Base-by-base conservation (phyloP, 139 green algal species). In the Chlamydomonas sp. region DNA sequence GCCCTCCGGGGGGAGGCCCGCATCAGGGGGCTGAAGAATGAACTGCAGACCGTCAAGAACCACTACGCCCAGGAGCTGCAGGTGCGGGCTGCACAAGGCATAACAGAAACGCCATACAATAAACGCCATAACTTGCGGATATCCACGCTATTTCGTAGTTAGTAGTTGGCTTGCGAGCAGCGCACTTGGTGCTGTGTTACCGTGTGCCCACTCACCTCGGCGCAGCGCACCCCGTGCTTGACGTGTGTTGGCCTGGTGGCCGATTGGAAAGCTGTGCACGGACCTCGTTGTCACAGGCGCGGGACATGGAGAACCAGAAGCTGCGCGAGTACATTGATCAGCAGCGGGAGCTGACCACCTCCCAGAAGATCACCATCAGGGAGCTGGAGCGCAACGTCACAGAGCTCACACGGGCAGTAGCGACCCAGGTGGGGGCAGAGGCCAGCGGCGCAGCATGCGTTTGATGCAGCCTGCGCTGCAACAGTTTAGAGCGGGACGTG, bases 301-400 rank as follows among this genome's bases (percentile, higher is more conserved):
- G 78, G 31, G 85, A 89, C 6, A 17, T 57, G 1, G 78, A 89
- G 77, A 78, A 64, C n/a, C 66, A 84, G 59, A 83, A 83, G 31
- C 77, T 89, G 18, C 77, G 85, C 1, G 78, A 89, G 76, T 83
- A 84, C 58, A 83, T 89, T 63, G 85, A 89, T 66, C 77, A 89
- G 67, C 85, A 89, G 67, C 85, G 85, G 10, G 85, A 89, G 68
- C 77, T 89, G 58, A 62, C 79, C 2, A 14, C 16, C 5, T 79
- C 77, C 1, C 85, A 89, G 59, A 85, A 85, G 68, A 77, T 79
- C 18, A 80, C 77, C 7, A 89, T 89, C 69, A 18, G 78, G 8
- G 85, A 89, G 77, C 78, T 89, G 7, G 85, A 89, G 85, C 85
- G 78, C 61, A 89, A 83, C 63, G 75, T 88, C 17, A 64, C 84